phyloP scores from a whole-genome alignment of 495 filamentous ascomycete genomes.

The Aspergillus bridgeri region DNA sequence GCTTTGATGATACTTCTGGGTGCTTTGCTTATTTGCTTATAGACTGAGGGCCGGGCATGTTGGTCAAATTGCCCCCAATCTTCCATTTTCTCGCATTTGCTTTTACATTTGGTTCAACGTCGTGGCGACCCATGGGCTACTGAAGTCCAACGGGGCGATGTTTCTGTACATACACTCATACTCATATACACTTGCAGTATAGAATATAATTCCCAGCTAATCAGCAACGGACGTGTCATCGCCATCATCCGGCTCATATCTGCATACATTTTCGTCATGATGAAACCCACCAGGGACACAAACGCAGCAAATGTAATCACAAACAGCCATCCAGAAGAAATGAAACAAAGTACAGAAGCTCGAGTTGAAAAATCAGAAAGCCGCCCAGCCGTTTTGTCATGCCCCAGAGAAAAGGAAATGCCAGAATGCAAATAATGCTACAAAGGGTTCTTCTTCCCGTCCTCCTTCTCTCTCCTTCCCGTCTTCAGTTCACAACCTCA shows the following conservation, averaged over 20 bases:
- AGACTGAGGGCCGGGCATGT: not conserved
- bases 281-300: not conserved
- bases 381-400: constrained; percentile 33
- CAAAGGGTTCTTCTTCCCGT: constrained; percentile 11
- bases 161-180: not conserved
- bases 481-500: too few species aligned
- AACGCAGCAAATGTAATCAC: not conserved
- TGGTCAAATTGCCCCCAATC: not conserved
- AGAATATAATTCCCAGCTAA: not conserved
- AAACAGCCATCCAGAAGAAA: constrained; percentile 4
- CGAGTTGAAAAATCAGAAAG: constrained; percentile 32
- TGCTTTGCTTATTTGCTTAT: not conserved
- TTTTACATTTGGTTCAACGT: not conserved
- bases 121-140: not conserved
- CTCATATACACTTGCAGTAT: not conserved
- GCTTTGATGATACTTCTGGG: not conserved
- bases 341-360: constrained; percentile 9
- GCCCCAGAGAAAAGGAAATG: constrained; percentile 14
- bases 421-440: constrained; percentile 21
- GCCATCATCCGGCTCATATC: not conserved
- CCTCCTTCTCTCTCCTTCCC: constrained; percentile 9
- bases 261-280: not conserved
- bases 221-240: not conserved
- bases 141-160: not conserved
- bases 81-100: not conserved